Conservation (phyloP, 129 eudicot species). For the Gnaphalium uliginosum region DNA sequence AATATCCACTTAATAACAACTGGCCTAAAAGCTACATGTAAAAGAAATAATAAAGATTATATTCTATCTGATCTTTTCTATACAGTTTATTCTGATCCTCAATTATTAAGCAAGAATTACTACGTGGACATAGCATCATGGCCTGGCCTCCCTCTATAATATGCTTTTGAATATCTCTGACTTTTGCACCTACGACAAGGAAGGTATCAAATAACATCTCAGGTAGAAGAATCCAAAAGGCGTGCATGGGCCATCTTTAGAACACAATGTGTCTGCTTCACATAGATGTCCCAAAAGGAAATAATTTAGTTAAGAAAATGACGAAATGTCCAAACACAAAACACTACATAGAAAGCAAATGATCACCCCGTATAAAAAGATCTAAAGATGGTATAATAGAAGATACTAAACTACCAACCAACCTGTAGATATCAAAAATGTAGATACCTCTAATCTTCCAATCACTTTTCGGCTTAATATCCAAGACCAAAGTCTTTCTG, state of each 20-base stretch:
- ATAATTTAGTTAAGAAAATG: slow-evolving; percentile 5
- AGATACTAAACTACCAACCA: background rate
- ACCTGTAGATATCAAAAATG: background rate
- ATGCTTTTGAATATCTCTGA: slow-evolving; percentile 16
- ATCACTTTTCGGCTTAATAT: slow-evolving; percentile 4
- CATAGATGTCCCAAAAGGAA: slow-evolving; percentile 21
- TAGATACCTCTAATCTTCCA: background rate
- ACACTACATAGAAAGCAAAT: background rate
- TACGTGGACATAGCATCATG: background rate
- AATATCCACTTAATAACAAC: background rate
- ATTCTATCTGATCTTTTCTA: slow-evolving; percentile 15
- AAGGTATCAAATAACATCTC: slow-evolving; percentile 19
- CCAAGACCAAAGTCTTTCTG: slow-evolving; percentile 7
- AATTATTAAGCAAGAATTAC: background rate
- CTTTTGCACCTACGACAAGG: slow-evolving; percentile 10
- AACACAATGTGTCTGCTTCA: slow-evolving; percentile 13
- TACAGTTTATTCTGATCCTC: slow-evolving; percentile 16
- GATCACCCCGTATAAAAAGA: background rate
- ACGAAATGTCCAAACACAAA: slow-evolving; percentile 8
- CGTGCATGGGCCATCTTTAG: slow-evolving; percentile 11
- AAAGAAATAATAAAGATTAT: background rate
- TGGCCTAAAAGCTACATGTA: background rate
- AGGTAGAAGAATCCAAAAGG: slow-evolving; percentile 12
- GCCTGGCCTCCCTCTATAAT: slow-evolving; percentile 15
- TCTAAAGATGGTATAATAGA: background rate